phyloP scores from a whole-genome alignment of 768 basidiomycete species.

The Rhizopogon vinicolor region DNA sequence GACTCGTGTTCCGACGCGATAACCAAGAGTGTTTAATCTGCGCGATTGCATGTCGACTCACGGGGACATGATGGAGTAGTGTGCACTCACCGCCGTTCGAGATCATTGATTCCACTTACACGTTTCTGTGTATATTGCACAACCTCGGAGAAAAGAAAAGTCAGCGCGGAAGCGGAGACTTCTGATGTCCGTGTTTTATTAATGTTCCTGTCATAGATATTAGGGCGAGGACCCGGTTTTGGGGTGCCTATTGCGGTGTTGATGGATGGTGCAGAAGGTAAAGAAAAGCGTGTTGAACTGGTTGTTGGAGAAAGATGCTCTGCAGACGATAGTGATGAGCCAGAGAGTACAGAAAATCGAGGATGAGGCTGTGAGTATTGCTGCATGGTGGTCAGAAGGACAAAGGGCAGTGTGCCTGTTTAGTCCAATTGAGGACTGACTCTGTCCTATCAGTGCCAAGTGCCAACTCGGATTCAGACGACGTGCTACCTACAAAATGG shows the following conservation, averaged over 20 bases:
- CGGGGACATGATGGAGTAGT: background rate
- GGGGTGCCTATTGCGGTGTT: constrained; percentile 36
- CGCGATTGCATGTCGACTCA: background rate
- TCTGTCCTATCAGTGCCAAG: no score
- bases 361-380: constrained; percentile 57
- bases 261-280: constrained; percentile 50
- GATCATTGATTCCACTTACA: constrained; percentile 90
- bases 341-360: constrained; percentile 65
- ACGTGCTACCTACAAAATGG: constrained; percentile 3
- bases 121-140: constrained; percentile 96
- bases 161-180: constrained; percentile 78
- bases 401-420: background rate
- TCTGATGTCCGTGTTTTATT: constrained; percentile 85
- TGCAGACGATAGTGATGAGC: constrained; percentile 44
- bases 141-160: constrained; percentile 90
- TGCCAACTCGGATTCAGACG: background rate
- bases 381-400: constrained; percentile 32
- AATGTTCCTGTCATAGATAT: constrained; percentile 85
- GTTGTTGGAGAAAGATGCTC: constrained; percentile 51
- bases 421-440: no score
- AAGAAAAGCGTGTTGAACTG: constrained; percentile 65
- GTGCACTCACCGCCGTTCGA: constrained; percentile 76
- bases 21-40: constrained; percentile 90
- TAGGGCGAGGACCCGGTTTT: constrained; percentile 46
- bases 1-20: constrained; percentile 84